phyloP scores from a whole-genome alignment of 352 stramenopile genomes.

The Phytophthora quininea region DNA sequence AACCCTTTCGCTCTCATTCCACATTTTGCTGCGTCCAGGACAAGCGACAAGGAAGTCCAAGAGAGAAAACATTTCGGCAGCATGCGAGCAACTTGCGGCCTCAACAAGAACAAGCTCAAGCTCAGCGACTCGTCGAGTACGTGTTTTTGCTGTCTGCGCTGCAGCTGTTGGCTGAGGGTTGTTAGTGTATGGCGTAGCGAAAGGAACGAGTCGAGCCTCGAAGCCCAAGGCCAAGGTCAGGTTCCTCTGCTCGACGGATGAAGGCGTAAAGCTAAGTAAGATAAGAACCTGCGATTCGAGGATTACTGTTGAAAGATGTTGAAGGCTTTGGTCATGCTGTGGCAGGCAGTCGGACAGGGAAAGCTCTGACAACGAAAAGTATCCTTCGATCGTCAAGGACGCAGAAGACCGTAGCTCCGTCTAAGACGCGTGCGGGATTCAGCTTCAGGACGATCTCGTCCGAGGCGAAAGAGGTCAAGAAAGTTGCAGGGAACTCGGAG shows the following conservation, averaged over 20 bases:
- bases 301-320: slow-evolving; percentile 1
- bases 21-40: slow-evolving; percentile 24
- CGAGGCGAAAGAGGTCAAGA: slow-evolving; percentile 11
- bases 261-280: slow-evolving; percentile 19
- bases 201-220: slow-evolving; percentile 10
- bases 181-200: slow-evolving; percentile 12
- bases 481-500: not conserved
- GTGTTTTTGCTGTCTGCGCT: slow-evolving; percentile 2
- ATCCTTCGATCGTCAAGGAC: slow-evolving; percentile 12
- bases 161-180: not conserved
- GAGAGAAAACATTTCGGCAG: not conserved
- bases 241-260: slow-evolving; percentile 16
- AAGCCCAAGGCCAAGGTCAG: slow-evolving; percentile 27
- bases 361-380: slow-evolving; percentile 16
- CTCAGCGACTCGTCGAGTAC: slow-evolving; percentile 24
- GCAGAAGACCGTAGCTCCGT: not conserved
- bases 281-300: not conserved
- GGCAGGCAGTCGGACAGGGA: slow-evolving; percentile 14
- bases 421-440: slow-evolving; percentile 23
- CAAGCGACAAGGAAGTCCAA: slow-evolving; percentile 1
- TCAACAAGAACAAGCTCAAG: slow-evolving; percentile 35
- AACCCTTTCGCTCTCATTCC: slow-evolving; percentile 18
- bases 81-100: not conserved
- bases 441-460: slow-evolving; percentile 31
- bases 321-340: not conserved